Percentiles rank a stretch among this genome's conserved stretches.
Evolutionary conservation across 2,329 filamentous ascomycete species (phyloP).

Genomic region (Alternaria novae-zelandiae): DNA sequence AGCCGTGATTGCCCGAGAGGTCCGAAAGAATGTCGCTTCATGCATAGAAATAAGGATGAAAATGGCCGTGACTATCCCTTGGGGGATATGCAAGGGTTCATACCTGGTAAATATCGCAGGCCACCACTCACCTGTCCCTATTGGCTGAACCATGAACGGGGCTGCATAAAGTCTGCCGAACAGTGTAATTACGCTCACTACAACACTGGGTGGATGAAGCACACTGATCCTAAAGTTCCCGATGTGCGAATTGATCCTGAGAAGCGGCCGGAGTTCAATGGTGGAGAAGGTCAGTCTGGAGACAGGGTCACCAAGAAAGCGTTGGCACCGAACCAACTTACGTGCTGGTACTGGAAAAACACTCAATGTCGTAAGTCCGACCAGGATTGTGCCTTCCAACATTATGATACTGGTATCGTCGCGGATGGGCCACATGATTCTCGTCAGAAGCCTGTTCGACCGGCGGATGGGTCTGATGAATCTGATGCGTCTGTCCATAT

Average conservation of each 20-base stretch:
- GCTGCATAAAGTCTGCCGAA: conserved; percentile 27
- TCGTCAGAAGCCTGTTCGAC: background rate
- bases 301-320: background rate
- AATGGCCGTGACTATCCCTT: conserved; percentile 23
- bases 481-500: background rate
- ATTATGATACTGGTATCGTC: conserved; percentile 23
- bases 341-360: conserved; percentile 32
- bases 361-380: conserved; percentile 8
- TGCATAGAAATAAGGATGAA: conserved; percentile 33
- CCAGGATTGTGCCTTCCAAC: conserved; percentile 16
- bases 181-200: conserved; percentile 37
- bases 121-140: conserved; percentile 37
- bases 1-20: conserved; percentile 26
- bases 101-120: conserved; percentile 35
- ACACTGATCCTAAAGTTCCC: background rate
- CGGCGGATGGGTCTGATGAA: background rate
- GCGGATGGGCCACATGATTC: conserved; percentile 3
- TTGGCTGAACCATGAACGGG: conserved; percentile 26
- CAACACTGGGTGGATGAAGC: conserved; percentile 35
- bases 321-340: conserved; percentile 8
- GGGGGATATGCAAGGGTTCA: conserved; percentile 16
- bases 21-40: conserved; percentile 29
- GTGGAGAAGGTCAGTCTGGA: background rate
- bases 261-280: background rate
- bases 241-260: conserved; percentile 18